These are phyloP conservation scores for Auriscalpium orientale DNA, from an alignment of 768 basidiomycete species.

Conservation along the genomic window DNA sequence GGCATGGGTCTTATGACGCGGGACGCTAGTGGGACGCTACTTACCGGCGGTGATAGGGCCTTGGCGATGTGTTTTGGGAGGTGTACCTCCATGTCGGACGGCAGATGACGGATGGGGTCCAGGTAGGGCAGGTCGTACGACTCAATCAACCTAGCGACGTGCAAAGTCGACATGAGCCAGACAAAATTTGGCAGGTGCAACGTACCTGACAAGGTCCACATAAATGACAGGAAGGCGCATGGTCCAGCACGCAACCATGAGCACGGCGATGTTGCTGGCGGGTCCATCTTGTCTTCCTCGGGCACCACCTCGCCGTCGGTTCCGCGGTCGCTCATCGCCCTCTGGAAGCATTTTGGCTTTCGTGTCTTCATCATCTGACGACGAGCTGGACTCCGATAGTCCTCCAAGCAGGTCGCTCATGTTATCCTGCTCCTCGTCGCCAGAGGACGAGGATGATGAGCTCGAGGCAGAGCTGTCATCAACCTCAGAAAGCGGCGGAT, in stretches of 20 bases:
- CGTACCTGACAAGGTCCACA: constrained; percentile 68
- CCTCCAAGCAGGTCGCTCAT: constrained; percentile 33
- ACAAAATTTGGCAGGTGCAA: background rate
- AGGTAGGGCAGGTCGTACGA: constrained; percentile 74
- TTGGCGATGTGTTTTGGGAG: constrained; percentile 63
- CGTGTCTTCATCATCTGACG: constrained; percentile 22
- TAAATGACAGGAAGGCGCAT: constrained; percentile 71
- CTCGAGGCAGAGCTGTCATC: background rate
- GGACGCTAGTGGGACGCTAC: constrained; percentile 18
- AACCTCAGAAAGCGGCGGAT: background rate
- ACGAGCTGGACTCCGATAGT: constrained; percentile 27
- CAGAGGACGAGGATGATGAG: constrained; percentile 27
- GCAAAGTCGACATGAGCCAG: background rate
- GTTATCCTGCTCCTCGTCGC: constrained; percentile 25
- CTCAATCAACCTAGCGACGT: constrained; percentile 57
- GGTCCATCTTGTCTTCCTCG: constrained; percentile 30
- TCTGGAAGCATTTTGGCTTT: constrained; percentile 3
- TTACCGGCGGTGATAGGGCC: constrained; percentile 66
- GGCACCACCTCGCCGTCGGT: constrained; percentile 9
- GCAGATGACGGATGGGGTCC: constrained; percentile 57
- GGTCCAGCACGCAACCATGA: constrained; percentile 74
- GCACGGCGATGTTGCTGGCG: constrained; percentile 52
- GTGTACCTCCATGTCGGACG: constrained; percentile 53
- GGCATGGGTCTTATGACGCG: background rate
- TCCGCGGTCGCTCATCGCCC: constrained; percentile 4